These are phyloP conservation scores for Phytophthora europaea DNA, from an alignment of 352 stramenopile genomes.

Conservation along the genomic window DNA sequence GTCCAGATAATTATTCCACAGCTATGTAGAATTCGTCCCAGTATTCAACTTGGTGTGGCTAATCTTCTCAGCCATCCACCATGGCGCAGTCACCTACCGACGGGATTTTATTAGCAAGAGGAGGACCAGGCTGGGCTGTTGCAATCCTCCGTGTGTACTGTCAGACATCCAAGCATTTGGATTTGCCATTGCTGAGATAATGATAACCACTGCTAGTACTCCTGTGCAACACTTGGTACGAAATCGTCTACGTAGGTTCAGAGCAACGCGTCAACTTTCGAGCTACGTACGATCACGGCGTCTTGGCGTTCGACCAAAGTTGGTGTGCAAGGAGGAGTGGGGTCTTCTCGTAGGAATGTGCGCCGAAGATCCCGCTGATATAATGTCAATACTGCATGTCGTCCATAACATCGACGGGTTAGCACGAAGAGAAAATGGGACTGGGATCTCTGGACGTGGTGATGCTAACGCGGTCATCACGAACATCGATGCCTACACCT, in stretches of 20 bases:
- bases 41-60: neutral
- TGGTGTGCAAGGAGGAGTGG: neutral
- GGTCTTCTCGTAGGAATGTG: slow-evolving; percentile 3
- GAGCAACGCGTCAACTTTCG: neutral
- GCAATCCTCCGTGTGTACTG: neutral
- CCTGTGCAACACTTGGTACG: neutral
- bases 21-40: neutral
- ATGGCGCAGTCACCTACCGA: neutral
- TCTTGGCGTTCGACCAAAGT: neutral
- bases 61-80: neutral
- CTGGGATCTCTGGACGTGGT: neutral
- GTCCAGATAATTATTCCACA: neutral
- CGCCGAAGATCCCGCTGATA: neutral
- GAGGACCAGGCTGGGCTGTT: neutral
- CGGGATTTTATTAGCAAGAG: neutral
- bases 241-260: neutral
- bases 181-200: neutral
- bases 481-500: neutral
- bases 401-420: neutral
- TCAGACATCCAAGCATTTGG: neutral
- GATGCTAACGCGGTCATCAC: neutral
- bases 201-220: neutral
- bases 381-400: neutral
- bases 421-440: neutral
- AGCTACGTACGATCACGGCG: neutral